Evolutionary conservation across 148 eudicot genomes (phyloP).

Genomic region (Arctostaphylos glauca): DNA sequence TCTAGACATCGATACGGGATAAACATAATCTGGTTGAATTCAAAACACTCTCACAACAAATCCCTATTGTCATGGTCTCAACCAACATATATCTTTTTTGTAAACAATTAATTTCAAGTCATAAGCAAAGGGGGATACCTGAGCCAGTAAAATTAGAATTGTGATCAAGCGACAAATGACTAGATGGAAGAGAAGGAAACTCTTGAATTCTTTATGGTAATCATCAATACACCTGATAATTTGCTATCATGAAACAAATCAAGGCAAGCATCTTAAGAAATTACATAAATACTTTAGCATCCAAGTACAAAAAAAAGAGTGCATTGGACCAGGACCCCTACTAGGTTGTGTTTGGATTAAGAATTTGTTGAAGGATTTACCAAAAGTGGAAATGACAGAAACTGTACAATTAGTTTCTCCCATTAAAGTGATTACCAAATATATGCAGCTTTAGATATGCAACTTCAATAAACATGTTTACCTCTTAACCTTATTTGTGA

Average conservation of each 20-base stretch:
- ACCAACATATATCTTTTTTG: background rate
- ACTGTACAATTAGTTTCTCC: background rate
- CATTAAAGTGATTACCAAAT: background rate
- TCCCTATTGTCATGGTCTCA: background rate
- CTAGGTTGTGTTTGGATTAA: background rate
- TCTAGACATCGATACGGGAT: background rate
- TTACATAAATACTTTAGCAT: background rate
- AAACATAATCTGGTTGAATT: background rate
- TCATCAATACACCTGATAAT: conserved; percentile 17
- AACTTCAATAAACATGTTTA: background rate
- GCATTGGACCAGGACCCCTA: background rate
- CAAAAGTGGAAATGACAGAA: background rate
- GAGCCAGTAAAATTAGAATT: conserved; percentile 13
- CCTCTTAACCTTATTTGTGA: too few relatives aligned
- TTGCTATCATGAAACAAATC: conserved; percentile 7
- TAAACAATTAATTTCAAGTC: background rate
- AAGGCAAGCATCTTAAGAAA: background rate
- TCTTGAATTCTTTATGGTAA: background rate
- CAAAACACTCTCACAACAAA: background rate
- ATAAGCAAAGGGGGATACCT: conserved; percentile 10
- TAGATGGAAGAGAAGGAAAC: conserved; percentile 19
- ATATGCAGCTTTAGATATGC: background rate
- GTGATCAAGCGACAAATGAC: conserved; percentile 13
- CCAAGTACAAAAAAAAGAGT: background rate
- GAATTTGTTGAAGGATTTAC: background rate